Evolutionary conservation across 2,329 filamentous ascomycete genomes (phyloP), one percentile per base, ranked within the genome.

Genomic region (Zelopaecilomyces penicillatus): DNA sequence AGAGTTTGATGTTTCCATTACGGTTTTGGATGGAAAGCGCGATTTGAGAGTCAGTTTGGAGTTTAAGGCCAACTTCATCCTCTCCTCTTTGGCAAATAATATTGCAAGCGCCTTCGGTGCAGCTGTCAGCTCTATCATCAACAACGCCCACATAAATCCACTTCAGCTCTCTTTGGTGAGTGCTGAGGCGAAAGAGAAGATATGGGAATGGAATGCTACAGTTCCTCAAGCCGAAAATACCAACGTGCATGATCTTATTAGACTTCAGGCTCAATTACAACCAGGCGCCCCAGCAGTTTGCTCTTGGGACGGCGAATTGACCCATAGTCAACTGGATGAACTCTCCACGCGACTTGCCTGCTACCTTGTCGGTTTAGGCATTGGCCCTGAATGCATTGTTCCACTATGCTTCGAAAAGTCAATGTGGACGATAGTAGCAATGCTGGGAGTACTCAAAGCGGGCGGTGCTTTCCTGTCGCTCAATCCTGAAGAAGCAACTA

Each of bases 371-470:
- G 4, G 6, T 6, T 10, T 28, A n/a, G 42, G 42, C 12, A 19
- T 43, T 32, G 30, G 29, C 4, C 8, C 31, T 11, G 31, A 11
- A 0, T 44, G 47, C 28, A 12, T 45, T 35, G 34, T 52, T 47
- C 2, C 4, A 46, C 1, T 54, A 5, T 54, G 52, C 33, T 54
- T 50, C 3, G 49, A 54, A 6, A 54, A 54, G 9, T 55, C 51
- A 10, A 11, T 43, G 0, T 50, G 46, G 29, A 31, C 52, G 0
- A 47, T 53, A 0, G 36, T 54, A 5, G 39, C 52, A 0, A 52
- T 54, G 49, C 9, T 54, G 10, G 52, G 52, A 0, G 30, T 52
- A 5, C 28, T 54, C 3, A 55, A 55, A 42, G 45, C 51, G 10
- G 52, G 52, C 1, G 52, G 52, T 2, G 47, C 32, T 1, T 47